phyloP scores from a whole-genome alignment of 2,329 filamentous ascomycete species.

The Diaporthe longicolla region DNA sequence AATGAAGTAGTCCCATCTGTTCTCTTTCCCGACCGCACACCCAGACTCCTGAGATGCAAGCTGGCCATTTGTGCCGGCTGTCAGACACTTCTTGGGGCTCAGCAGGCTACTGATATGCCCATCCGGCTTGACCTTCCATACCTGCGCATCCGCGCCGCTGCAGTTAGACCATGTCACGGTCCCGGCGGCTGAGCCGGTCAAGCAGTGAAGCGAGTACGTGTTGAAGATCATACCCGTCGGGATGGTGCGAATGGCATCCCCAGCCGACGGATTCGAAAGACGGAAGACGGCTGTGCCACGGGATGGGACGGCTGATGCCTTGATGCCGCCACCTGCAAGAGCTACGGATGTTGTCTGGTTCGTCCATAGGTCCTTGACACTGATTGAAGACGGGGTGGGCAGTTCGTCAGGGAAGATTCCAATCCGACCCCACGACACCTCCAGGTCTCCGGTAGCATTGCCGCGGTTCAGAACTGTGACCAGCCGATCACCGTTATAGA shows the following conservation, averaged over 20 bases:
- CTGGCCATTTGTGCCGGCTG: constrained; percentile 44
- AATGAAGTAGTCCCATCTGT: constrained; percentile 59
- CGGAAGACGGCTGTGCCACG: constrained; percentile 60
- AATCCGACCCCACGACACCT: constrained; percentile 53
- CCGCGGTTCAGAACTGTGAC: constrained; percentile 63
- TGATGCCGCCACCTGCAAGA: constrained; percentile 46
- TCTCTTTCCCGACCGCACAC: constrained; percentile 45
- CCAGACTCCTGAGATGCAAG: constrained; percentile 41
- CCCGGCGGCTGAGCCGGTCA: constrained; percentile 52
- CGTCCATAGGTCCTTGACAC: constrained; percentile 61
- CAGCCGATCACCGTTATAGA: constrained; percentile 62
- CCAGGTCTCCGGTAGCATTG: constrained; percentile 47
- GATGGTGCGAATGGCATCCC: constrained; percentile 47
- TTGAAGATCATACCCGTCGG: constrained; percentile 66
- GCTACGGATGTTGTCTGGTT: constrained; percentile 48
- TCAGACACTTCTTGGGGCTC: constrained; percentile 51
- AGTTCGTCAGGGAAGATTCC: constrained; percentile 52
- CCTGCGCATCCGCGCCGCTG: constrained; percentile 56
- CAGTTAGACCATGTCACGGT: constrained; percentile 54
- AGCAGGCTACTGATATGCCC: constrained; percentile 57
- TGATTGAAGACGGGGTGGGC: constrained; percentile 47
- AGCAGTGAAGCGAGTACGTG: constrained; percentile 59
- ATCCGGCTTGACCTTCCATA: constrained; percentile 55
- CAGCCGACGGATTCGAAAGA: constrained; percentile 51
- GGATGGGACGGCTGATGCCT: constrained; percentile 49